phyloP scores from a whole-genome alignment of 306 rosid genomes.

The Vigna nakashimae region DNA sequence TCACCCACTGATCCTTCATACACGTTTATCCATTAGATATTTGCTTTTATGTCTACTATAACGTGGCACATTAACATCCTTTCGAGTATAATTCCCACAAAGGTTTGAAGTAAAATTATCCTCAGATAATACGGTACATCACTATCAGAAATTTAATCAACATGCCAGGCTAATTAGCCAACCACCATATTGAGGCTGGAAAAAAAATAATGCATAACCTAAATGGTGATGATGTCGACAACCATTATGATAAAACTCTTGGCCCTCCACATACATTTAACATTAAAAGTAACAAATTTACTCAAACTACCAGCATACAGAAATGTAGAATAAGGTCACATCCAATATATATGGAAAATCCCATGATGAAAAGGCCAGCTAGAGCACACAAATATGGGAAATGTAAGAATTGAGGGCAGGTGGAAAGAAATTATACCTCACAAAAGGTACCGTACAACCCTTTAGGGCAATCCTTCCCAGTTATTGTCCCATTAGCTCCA shows the following conservation, averaged over 20 bases:
- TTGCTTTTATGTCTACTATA: slow-evolving; percentile 5
- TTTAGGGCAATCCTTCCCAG: slow-evolving; percentile 86
- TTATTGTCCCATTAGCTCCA: slow-evolving; percentile 86
- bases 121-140: neutral
- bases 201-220: slow-evolving; percentile 23
- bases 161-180: slow-evolving; percentile 10
- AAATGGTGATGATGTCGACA: slow-evolving; percentile 8
- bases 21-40: slow-evolving; percentile 26
- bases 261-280: neutral
- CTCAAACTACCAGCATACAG: slow-evolving; percentile 12
- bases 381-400: slow-evolving; percentile 1
- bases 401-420: slow-evolving; percentile 10
- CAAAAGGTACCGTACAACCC: slow-evolving; percentile 94
- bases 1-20: neutral
- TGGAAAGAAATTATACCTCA: slow-evolving; percentile 57
- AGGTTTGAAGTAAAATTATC: neutral
- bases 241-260: neutral
- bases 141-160: slow-evolving; percentile 22
- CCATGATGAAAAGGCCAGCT: slow-evolving; percentile 9
- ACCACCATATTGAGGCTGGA: slow-evolving; percentile 19
- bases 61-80: slow-evolving; percentile 24
- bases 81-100: neutral
- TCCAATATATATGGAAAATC: slow-evolving; percentile 32
- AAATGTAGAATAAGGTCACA: neutral
- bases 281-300: slow-evolving; percentile 15